Conservation (phyloP, 257 asterid genomes). For the Petrea volubilis region DNA sequence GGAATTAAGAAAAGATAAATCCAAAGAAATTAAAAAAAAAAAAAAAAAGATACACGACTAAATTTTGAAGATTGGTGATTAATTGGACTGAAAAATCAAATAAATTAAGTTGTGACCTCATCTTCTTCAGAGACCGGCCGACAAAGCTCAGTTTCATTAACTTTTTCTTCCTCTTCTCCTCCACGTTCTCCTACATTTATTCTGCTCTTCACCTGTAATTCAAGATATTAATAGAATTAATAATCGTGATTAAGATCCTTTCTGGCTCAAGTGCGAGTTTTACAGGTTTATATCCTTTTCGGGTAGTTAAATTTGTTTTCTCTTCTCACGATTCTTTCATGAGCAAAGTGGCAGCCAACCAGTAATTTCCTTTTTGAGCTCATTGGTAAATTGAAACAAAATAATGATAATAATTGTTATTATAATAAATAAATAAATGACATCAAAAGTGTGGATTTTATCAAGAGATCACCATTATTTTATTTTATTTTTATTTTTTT, state of each 20-base stretch:
- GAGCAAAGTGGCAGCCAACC: slow-evolving; percentile 32
- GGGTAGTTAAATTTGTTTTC: slow-evolving; percentile 38
- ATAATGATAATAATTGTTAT: too few species aligned
- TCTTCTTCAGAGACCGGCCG: slow-evolving; percentile 70
- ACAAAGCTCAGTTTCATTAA: slow-evolving; percentile 54
- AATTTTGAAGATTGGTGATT: too few species aligned
- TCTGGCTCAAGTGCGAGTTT: slow-evolving; percentile 3
- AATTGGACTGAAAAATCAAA: too few species aligned
- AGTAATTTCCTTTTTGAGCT: slow-evolving; percentile 17
- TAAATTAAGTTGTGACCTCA: slow-evolving; percentile 44
- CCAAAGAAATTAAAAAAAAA: too few species aligned
- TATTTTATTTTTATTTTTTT: too few species aligned
- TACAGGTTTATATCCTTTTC: slow-evolving; percentile 17
- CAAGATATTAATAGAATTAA: background rate
- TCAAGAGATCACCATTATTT: background rate
- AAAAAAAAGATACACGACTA: too few species aligned
- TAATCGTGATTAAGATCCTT: background rate
- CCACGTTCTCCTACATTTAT: slow-evolving; percentile 21
- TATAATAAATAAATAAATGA: background rate
- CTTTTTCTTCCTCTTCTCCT: slow-evolving; percentile 44
- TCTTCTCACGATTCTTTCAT: slow-evolving; percentile 46
- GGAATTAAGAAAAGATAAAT: too few species aligned
- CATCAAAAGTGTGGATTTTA: slow-evolving; percentile 9
- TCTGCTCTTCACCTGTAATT: slow-evolving; percentile 44
- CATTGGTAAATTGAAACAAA: background rate